Conservation (phyloP, 2,329 filamentous ascomycete genomes). For the Penicillium sp. region DNA sequence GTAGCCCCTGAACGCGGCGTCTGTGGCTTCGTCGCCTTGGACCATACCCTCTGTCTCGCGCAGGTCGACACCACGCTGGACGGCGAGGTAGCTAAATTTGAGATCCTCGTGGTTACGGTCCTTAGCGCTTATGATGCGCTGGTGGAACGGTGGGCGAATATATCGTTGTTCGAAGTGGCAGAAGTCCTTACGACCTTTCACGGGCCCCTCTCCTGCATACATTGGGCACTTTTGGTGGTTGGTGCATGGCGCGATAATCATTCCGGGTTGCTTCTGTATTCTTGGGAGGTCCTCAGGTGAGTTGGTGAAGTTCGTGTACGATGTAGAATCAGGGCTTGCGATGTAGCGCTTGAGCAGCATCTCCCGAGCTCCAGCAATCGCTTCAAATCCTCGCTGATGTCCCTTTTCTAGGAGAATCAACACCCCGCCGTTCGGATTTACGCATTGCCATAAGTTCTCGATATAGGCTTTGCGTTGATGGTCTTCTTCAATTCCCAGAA, state of each 20-base stretch:
- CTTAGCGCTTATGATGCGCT: constrained; percentile 69
- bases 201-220: constrained; percentile 74
- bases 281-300: constrained; percentile 30
- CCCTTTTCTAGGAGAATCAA: constrained; percentile 90
- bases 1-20: constrained; percentile 74
- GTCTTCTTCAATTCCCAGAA: constrained; percentile 77
- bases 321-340: constrained; percentile 58
- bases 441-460: constrained; percentile 86
- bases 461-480: constrained; percentile 78
- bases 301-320: constrained; percentile 45
- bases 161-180: constrained; percentile 92
- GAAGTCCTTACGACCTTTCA: constrained; percentile 79
- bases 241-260: constrained; percentile 74
- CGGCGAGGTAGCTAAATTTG: constrained; percentile 84
- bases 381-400: constrained; percentile 88
- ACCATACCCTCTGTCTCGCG: constrained; percentile 48
- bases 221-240: constrained; percentile 89
- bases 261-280: constrained; percentile 60
- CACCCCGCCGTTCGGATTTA: constrained; percentile 83
- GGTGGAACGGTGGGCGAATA: constrained; percentile 80
- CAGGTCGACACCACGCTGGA: constrained; percentile 75
- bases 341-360: constrained; percentile 79
- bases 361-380: constrained; percentile 81
- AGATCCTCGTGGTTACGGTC: constrained; percentile 87
- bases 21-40: constrained; percentile 63